phyloP scores from a whole-genome alignment of 768 basidiomycete genomes.

The Amanita thiersii region DNA sequence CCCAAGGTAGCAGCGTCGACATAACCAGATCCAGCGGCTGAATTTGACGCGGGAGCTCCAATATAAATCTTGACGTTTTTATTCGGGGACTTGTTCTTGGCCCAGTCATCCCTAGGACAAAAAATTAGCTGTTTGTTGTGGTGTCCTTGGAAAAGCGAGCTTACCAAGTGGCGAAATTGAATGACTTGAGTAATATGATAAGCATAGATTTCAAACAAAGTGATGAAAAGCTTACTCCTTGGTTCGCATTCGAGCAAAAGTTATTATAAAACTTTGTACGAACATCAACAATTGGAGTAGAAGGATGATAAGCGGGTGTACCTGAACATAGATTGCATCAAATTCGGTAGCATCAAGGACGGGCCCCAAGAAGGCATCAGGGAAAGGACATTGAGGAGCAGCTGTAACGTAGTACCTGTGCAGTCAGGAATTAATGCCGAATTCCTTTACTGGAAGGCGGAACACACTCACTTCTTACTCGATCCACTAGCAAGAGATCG shows the following conservation, averaged over 20 bases:
- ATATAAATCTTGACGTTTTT: conserved; percentile 57
- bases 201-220: too few species aligned
- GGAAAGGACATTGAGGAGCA: conserved; percentile 63
- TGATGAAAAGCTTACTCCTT: too few species aligned
- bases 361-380: conserved; percentile 51
- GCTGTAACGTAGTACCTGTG: conserved; percentile 58
- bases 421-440: too few species aligned
- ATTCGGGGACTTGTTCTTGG: conserved; percentile 48
- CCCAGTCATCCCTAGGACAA: conserved; percentile 61
- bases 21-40: conserved; percentile 55
- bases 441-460: background rate
- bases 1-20: conserved; percentile 38
- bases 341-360: conserved; percentile 56
- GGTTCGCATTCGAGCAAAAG: too few species aligned
- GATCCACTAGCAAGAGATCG: conserved; percentile 41
- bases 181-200: too few species aligned
- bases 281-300: conserved; percentile 15
- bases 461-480: conserved; percentile 47
- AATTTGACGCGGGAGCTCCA: conserved; percentile 50
- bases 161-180: conserved; percentile 53
- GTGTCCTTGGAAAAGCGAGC: too few species aligned
- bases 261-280: conserved; percentile 48
- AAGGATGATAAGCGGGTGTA: conserved; percentile 58
- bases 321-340: too few species aligned
- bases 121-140: too few species aligned